Conservation (phyloP, 108 stramenopile species). For the Stephanodiscus triporus region DNA sequence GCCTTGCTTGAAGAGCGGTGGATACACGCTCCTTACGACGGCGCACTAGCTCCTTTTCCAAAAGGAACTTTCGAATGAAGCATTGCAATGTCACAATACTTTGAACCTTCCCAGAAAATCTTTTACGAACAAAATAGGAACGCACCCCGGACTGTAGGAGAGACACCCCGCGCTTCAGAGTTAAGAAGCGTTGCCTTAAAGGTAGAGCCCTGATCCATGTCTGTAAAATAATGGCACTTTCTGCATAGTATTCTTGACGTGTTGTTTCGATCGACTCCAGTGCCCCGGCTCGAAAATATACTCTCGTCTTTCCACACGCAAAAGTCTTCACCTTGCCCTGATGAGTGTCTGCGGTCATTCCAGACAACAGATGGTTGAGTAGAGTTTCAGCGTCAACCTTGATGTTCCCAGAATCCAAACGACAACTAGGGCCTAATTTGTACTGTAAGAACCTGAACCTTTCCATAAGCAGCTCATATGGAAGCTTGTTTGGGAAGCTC, state of each 20-base stretch:
- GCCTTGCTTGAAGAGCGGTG: conserved; percentile 73
- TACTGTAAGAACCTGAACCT: conserved; percentile 69
- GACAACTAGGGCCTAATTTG: conserved; percentile 33
- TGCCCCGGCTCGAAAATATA: conserved; percentile 85
- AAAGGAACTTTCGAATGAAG: conserved; percentile 62
- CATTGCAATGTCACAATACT: conserved; percentile 67
- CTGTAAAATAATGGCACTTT: conserved; percentile 59
- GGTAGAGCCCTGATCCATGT: conserved; percentile 54
- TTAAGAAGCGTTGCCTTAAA: conserved; percentile 36
- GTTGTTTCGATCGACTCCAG: conserved; percentile 75
- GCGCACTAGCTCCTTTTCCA: conserved; percentile 46
- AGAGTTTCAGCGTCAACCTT: conserved; percentile 43
- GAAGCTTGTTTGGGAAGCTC: conserved; percentile 90
- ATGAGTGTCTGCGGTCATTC: conserved; percentile 41
- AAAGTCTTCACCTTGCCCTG: conserved; percentile 58
- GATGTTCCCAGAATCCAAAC: conserved; percentile 34
- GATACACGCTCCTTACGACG: conserved; percentile 53
- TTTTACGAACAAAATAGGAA: conserved; percentile 22
- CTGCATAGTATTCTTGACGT: conserved; percentile 69
- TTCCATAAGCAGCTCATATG: conserved; percentile 67
- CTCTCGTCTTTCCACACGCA: conserved; percentile 85
- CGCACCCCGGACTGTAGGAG: conserved; percentile 55
- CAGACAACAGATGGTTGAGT: conserved; percentile 36
- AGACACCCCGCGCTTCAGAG: conserved; percentile 46
- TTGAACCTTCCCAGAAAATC: conserved; percentile 31